phyloP scores from a whole-genome alignment of 1,284 basidiomycete genomes.

The Cryptococcus sp. region DNA sequence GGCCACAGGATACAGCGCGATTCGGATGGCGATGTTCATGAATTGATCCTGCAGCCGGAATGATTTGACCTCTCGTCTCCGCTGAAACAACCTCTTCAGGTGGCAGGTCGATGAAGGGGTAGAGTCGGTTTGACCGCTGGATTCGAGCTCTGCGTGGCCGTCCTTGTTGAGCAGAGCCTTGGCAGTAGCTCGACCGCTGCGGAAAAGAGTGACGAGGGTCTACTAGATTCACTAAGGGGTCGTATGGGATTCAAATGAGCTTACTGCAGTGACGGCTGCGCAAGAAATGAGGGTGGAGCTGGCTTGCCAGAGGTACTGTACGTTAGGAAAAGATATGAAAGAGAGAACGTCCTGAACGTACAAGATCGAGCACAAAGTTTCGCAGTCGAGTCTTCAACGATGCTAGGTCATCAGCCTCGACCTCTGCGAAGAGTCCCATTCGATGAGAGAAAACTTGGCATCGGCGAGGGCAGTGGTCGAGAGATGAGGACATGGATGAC shows the following conservation, averaged over 20 bases:
- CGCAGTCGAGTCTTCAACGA: slow-evolving; percentile 7
- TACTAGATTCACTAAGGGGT: no score
- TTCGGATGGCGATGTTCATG: background rate
- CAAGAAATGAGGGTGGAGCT: slow-evolving; percentile 26
- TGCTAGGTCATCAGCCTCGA: slow-evolving; percentile 8
- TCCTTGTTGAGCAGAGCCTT: background rate
- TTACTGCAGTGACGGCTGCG: slow-evolving; percentile 12
- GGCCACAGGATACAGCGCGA: background rate
- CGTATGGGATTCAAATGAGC: background rate
- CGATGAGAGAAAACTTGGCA: no score
- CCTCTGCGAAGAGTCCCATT: no score
- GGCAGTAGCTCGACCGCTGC: background rate
- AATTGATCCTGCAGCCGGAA: background rate
- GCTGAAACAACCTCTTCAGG: background rate
- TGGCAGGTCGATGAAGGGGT: background rate
- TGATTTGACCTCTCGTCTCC: background rate
- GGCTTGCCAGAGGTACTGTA: slow-evolving; percentile 32
- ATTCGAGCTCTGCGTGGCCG: background rate
- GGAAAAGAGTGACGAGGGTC: background rate
- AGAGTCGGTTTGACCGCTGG: background rate
- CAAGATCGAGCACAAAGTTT: slow-evolving; percentile 23
- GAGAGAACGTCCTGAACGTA: background rate
- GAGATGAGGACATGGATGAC: no score
- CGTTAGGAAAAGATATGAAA: background rate
- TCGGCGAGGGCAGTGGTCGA: no score